Evolutionary conservation across 2,329 filamentous ascomycete species (phyloP).

Genomic region (Cercospora sp.): DNA sequence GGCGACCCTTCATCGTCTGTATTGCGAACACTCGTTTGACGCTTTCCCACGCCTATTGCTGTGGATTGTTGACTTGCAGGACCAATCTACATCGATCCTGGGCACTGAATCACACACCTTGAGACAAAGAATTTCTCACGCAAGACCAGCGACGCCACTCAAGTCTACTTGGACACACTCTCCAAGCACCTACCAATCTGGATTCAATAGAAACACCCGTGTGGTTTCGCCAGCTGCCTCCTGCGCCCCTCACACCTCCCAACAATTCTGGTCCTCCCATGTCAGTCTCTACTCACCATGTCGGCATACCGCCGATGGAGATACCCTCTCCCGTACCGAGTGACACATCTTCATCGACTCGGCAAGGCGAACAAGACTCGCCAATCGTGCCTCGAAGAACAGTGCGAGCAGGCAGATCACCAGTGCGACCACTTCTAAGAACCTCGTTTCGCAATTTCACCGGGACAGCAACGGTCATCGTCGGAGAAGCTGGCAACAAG

Average conservation of each 20-base stretch:
- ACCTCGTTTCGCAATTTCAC: constrained; percentile 43
- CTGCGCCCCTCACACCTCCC: constrained; percentile 23
- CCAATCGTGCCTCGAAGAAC: constrained; percentile 17
- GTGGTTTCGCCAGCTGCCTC: constrained; percentile 35
- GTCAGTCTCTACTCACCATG: constrained; percentile 26
- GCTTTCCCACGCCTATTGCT: background rate
- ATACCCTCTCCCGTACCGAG: constrained; percentile 32
- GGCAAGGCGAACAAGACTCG: constrained; percentile 24
- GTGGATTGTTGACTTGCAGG: background rate
- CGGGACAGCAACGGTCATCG: constrained; percentile 42
- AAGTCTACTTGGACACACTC: background rate
- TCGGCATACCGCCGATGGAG: constrained; percentile 32
- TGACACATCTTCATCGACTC: constrained; percentile 29
- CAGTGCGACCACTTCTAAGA: constrained; percentile 40
- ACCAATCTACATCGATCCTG: background rate
- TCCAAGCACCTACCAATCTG: constrained; percentile 26
- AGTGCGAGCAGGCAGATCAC: constrained; percentile 25
- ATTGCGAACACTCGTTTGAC: constrained; percentile 2
- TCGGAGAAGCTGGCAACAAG: constrained; percentile 40
- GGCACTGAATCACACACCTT: background rate
- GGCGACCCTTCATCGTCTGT: background rate
- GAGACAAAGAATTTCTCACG: constrained; percentile 19
- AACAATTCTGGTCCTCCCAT: constrained; percentile 24
- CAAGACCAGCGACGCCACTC: constrained; percentile 1
- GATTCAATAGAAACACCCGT: constrained; percentile 36